Evolutionary conservation across 2,329 filamentous ascomycete species (phyloP).

Genomic region (Meredithiella fracta): DNA sequence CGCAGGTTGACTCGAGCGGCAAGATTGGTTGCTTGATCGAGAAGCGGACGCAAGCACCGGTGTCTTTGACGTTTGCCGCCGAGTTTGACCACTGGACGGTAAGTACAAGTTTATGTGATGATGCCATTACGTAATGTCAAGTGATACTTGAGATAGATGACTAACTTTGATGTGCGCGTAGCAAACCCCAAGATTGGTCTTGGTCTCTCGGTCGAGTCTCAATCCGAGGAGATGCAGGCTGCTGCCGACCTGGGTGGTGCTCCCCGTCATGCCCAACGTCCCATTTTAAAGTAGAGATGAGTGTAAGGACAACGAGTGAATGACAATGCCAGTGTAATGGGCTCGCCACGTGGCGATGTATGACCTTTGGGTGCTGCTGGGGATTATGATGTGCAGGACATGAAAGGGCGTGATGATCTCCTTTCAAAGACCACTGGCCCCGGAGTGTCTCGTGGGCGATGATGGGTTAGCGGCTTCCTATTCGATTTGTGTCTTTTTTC

Average conservation of each 20-base stretch:
- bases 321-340: too few species aligned
- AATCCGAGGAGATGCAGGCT: constrained; percentile 71
- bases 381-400: not conserved
- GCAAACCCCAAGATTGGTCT: constrained; percentile 91
- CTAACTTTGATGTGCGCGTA: constrained; percentile 24
- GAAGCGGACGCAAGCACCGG: constrained; percentile 85
- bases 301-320: too few species aligned
- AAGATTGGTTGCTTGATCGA: constrained; percentile 86
- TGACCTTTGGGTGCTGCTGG: not conserved
- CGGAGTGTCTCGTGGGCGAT: not conserved
- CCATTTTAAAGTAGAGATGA: constrained; percentile 41
- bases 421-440: not conserved
- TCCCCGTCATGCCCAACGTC: constrained; percentile 37
- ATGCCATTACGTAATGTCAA: not conserved
- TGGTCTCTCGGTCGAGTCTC: constrained; percentile 78
- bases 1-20: constrained; percentile 87
- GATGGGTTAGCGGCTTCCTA: not conserved
- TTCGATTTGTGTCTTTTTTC: constrained; percentile 3
- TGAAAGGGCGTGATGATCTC: not conserved
- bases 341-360: not conserved
- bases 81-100: constrained; percentile 95
- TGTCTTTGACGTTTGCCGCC: constrained; percentile 86
- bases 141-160: constrained; percentile 16
- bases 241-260: constrained; percentile 52
- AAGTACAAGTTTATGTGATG: constrained; percentile 25